These are phyloP conservation scores for Aureobasidium sp. DNA, from an alignment of 2,329 filamentous ascomycete species.

Conservation along the genomic window DNA sequence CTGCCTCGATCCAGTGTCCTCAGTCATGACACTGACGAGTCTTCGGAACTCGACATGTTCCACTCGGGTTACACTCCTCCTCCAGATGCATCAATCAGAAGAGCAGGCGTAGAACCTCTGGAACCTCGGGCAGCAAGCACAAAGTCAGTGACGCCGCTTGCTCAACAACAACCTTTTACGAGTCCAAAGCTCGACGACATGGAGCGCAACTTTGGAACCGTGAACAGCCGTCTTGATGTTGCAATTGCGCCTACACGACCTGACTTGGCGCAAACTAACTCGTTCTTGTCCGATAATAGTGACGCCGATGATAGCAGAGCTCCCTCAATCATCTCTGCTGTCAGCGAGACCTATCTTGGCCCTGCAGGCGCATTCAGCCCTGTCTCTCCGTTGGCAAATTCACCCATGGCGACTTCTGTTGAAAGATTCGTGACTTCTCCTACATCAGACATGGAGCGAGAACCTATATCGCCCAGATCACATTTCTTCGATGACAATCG, in stretches of 20 bases:
- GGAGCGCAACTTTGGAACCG: constrained; percentile 12
- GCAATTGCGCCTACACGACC: constrained; percentile 20
- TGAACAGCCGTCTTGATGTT: constrained; percentile 26
- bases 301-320: constrained; percentile 42
- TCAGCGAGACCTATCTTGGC: constrained; percentile 10
- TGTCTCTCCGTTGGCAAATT: constrained; percentile 12
- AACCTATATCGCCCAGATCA: neutral
- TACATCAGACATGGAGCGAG: neutral
- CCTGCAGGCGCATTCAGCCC: neutral
- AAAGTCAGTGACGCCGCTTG: neutral
- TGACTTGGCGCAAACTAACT: constrained; percentile 24
- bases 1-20: constrained; percentile 23
- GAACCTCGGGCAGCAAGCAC: constrained; percentile 2
- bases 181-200: constrained; percentile 15
- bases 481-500: neutral
- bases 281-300: constrained; percentile 49
- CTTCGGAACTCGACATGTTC: constrained; percentile 52
- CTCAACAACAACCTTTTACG: neutral
- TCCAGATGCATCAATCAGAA: constrained; percentile 61
- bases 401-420: neutral
- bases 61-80: constrained; percentile 70
- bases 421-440: constrained; percentile 8
- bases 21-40: constrained; percentile 26
- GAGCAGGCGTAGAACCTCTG: constrained; percentile 21
- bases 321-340: constrained; percentile 19